Percentiles rank a stretch among this genome's conserved stretches.
Evolutionary conservation across 2,329 filamentous ascomycete genomes (phyloP).

Genomic region (Aspergillus sp.): DNA sequence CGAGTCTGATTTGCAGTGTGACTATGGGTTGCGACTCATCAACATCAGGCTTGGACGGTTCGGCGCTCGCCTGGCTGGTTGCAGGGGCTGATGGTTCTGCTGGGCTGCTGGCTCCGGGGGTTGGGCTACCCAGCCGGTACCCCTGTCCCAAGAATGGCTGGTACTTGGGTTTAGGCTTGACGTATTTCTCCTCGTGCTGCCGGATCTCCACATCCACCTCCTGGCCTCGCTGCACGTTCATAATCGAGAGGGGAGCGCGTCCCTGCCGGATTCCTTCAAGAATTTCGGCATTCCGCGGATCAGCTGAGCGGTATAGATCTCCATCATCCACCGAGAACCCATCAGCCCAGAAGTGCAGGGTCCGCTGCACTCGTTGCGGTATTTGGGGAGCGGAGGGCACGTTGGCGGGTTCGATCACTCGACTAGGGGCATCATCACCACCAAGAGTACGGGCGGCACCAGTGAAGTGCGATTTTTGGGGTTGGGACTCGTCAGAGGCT

Average conservation of each 20-base stretch:
- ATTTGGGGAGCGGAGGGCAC: conserved; percentile 30
- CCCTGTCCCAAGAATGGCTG: conserved; percentile 54
- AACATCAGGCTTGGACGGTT: conserved; percentile 39
- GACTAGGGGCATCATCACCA: conserved; percentile 55
- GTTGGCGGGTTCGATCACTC: conserved; percentile 46
- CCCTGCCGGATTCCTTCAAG: conserved; percentile 56
- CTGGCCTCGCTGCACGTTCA: conserved; percentile 55
- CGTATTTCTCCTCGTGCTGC: conserved; percentile 57
- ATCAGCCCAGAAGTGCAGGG: conserved; percentile 57
- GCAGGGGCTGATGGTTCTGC: conserved; percentile 22
- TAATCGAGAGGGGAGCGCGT: conserved; percentile 53
- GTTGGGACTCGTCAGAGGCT: conserved; percentile 37
- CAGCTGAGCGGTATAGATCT: conserved; percentile 54
- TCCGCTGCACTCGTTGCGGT: conserved; percentile 48
- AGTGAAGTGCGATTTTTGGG: conserved; percentile 43
- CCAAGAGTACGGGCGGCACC: conserved; percentile 58
- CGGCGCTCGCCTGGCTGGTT: conserved; percentile 13
- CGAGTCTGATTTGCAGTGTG: conserved; percentile 55
- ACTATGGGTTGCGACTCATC: conserved; percentile 52
- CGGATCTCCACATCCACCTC: conserved; percentile 58
- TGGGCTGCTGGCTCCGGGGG: conserved; percentile 43
- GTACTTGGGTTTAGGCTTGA: conserved; percentile 55
- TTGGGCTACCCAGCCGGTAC: conserved; percentile 56
- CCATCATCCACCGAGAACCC: conserved; percentile 61
- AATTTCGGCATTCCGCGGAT: conserved; percentile 54